phyloP scores from a whole-genome alignment of 2,329 filamentous ascomycete species.

The Aspergillus novoparasiticus region DNA sequence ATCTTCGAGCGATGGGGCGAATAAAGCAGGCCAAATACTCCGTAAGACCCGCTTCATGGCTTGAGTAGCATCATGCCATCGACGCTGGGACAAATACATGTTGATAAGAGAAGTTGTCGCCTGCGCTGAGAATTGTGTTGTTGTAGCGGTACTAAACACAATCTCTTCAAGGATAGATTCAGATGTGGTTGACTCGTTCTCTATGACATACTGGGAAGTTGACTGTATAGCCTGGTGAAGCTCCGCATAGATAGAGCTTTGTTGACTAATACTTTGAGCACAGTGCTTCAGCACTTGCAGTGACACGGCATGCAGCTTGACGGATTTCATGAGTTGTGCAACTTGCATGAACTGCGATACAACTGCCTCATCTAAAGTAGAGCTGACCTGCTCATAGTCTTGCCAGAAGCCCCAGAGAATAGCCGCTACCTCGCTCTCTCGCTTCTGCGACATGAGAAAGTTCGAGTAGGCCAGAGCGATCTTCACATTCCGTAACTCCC shows the following conservation, averaged over 20 bases:
- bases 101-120: slow-evolving; percentile 44
- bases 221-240: slow-evolving; percentile 48
- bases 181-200: slow-evolving; percentile 40
- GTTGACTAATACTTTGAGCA: slow-evolving; percentile 39
- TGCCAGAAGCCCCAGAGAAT: slow-evolving; percentile 52
- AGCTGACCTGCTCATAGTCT: slow-evolving; percentile 50
- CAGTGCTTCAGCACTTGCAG: slow-evolving; percentile 52
- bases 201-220: slow-evolving; percentile 47
- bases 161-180: slow-evolving; percentile 49
- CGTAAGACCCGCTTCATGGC: slow-evolving; percentile 50
- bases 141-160: slow-evolving; percentile 47
- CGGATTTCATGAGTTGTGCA: slow-evolving; percentile 49
- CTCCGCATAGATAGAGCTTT: slow-evolving; percentile 41
- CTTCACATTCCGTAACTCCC: slow-evolving; percentile 53
- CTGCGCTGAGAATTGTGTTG: slow-evolving; percentile 45
- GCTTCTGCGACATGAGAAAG: slow-evolving; percentile 51
- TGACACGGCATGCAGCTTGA: slow-evolving; percentile 49
- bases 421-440: slow-evolving; percentile 48
- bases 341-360: slow-evolving; percentile 43
- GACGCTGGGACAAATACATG: slow-evolving; percentile 49
- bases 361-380: slow-evolving; percentile 40
- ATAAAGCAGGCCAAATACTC: slow-evolving; percentile 51
- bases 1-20: slow-evolving; percentile 48
- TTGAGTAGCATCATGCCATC: slow-evolving; percentile 51
- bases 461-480: slow-evolving; percentile 50